A percentile compares a stretch with the other conserved stretches of the same genome.
phyloP scores from a whole-genome alignment of 2,329 filamentous ascomycete species.

The Neophaeococcomyces aloes region DNA sequence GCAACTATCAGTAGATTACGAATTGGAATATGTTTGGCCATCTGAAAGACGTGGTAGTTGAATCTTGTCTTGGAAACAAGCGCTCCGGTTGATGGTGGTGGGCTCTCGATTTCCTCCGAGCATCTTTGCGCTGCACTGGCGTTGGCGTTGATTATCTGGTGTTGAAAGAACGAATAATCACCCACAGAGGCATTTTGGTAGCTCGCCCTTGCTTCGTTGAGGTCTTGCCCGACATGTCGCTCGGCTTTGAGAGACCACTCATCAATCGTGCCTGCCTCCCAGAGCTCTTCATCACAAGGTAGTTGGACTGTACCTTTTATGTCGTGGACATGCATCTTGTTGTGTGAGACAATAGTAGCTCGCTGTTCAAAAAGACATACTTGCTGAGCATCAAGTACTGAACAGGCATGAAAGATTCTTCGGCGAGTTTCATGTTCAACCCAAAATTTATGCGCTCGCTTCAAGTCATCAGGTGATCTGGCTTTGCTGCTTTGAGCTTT shows the following conservation, averaged over 20 bases:
- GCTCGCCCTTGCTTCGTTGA: not conserved
- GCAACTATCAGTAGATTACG: conserved; percentile 26
- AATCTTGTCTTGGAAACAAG: conserved; percentile 13
- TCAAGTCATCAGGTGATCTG: conserved; percentile 21
- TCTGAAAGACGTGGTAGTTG: conserved; percentile 25
- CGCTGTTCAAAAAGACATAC: conserved; percentile 26
- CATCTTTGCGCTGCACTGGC: not conserved
- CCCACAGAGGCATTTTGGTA: not conserved
- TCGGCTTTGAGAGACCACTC: conserved; percentile 23
- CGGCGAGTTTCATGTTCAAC: conserved; percentile 27
- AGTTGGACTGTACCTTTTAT: conserved; percentile 21
- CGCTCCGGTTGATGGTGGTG: not conserved
- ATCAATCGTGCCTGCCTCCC: conserved; percentile 24
- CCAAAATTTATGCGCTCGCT: conserved; percentile 27
- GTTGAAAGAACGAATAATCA: conserved; percentile 5
- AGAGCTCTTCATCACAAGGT: conserved; percentile 25
- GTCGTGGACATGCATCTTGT: not conserved
- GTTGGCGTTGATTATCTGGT: conserved; percentile 6
- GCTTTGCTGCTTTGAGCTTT: conserved; percentile 22
- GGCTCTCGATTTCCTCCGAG: conserved; percentile 3
- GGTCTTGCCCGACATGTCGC: not conserved
- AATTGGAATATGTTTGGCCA: conserved; percentile 25
- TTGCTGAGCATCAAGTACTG: conserved; percentile 27
- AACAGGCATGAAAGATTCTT: conserved; percentile 27
- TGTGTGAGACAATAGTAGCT: conserved; percentile 17